phyloP scores from a whole-genome alignment of 768 basidiomycete species.

The Agrocybe chaxingu region DNA sequence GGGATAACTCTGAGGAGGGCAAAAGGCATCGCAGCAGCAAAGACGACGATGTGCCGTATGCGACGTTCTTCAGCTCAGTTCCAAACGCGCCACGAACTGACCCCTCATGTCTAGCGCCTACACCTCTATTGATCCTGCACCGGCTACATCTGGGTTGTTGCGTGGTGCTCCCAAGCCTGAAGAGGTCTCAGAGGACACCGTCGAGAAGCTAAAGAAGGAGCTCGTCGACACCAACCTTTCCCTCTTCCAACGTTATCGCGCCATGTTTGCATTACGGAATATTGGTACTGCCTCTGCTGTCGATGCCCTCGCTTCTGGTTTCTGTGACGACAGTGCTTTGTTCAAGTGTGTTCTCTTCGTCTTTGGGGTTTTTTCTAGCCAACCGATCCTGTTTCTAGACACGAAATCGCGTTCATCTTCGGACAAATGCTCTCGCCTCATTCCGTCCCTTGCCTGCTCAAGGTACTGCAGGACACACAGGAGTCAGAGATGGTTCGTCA shows the following conservation, averaged over 20 bases:
- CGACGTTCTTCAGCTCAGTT: background rate
- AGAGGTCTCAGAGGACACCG: slow-evolving; percentile 42
- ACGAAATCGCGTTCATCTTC: slow-evolving; percentile 98
- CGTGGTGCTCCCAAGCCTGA: slow-evolving; percentile 49
- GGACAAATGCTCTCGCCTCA: slow-evolving; percentile 90
- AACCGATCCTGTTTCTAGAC: slow-evolving; percentile 42
- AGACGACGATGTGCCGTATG: slow-evolving; percentile 38
- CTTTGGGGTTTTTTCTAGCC: background rate
- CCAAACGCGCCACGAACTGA: background rate
- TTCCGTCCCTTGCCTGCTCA: slow-evolving; percentile 80
- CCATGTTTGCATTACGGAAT: slow-evolving; percentile 97
- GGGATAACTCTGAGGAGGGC: slow-evolving; percentile 81
- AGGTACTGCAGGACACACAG: slow-evolving; percentile 63
- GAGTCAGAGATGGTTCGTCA: slow-evolving; percentile 98
- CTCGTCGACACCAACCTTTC: slow-evolving; percentile 66
- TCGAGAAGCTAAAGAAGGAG: slow-evolving; percentile 53
- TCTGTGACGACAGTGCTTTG: slow-evolving; percentile 82
- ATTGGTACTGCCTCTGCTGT: slow-evolving; percentile 85
- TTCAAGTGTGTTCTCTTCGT: slow-evolving; percentile 72
- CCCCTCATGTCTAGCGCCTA: slow-evolving; percentile 47
- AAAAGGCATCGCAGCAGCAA: slow-evolving; percentile 36
- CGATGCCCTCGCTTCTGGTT: slow-evolving; percentile 88
- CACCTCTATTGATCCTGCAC: slow-evolving; percentile 88
- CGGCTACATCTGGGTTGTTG: slow-evolving; percentile 65
- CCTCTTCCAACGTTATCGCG: slow-evolving; percentile 92